Percentiles rank a stretch among this genome's conserved stretches.
These are phyloP conservation scores for Clavispora fructus DNA, from an alignment of 805 yeast genomes.

Conservation along the genomic window DNA sequence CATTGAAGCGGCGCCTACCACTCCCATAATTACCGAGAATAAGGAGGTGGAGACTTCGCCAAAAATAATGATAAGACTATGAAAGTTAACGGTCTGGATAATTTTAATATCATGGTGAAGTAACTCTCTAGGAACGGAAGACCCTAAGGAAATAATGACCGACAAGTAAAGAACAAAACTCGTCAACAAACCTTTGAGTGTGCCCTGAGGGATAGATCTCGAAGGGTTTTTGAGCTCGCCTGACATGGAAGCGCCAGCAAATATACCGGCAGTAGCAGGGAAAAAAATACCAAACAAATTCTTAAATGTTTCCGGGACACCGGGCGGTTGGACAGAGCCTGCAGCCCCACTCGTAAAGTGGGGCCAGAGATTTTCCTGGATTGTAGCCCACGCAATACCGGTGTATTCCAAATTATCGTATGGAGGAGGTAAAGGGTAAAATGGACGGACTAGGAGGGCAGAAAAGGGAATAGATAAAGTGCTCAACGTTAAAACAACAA, in stretches of 20 bases:
- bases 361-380: constrained; percentile 66
- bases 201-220: constrained; percentile 88
- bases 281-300: constrained; percentile 92
- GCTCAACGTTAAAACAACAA: constrained; percentile 60
- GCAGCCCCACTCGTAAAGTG: constrained; percentile 87
- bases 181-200: constrained; percentile 72
- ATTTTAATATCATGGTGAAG: constrained; percentile 77
- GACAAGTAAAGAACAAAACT: constrained; percentile 72
- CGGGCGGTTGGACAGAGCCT: constrained; percentile 61
- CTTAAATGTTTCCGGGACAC: constrained; percentile 62
- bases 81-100: constrained; percentile 72
- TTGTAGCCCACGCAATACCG: constrained; percentile 69
- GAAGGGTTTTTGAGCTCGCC: constrained; percentile 88
- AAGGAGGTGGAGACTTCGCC: constrained; percentile 93
- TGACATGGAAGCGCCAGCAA: constrained; percentile 99
- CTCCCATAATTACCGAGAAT: constrained; percentile 91
- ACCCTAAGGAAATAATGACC: constrained; percentile 80
- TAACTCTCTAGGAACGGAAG: constrained; percentile 73
- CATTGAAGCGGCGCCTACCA: constrained; percentile 91
- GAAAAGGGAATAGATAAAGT: constrained; percentile 83
- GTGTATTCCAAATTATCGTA: constrained; percentile 47
- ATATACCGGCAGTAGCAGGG: constrained; percentile 97
- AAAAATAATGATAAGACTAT: constrained; percentile 60
- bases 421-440: constrained; percentile 46
- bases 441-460: constrained; percentile 56